phyloP scores from a whole-genome alignment of 2,329 filamentous ascomycete genomes.

The Alternaria gaisen region DNA sequence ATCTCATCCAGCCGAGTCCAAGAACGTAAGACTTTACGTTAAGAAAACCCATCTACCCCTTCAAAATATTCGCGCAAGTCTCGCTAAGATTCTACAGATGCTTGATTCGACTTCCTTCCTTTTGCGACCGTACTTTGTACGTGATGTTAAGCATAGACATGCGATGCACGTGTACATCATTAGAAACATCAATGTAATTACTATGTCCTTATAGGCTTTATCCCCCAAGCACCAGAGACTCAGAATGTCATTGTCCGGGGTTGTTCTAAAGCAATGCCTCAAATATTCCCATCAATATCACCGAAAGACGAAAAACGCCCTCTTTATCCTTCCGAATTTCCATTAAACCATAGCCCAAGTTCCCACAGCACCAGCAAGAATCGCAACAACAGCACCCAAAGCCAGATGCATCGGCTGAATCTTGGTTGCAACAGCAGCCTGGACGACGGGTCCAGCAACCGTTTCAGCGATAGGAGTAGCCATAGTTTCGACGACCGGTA shows the following conservation, averaged over 20 bases:
- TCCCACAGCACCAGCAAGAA: background rate
- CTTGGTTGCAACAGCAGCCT: background rate
- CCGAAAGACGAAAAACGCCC: background rate
- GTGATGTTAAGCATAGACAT: background rate
- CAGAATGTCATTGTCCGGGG: too few relatives aligned
- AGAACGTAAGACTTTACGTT: slow-evolving; percentile 7
- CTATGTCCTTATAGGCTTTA: background rate
- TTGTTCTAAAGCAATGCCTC: too few relatives aligned
- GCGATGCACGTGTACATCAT: background rate
- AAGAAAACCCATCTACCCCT: background rate
- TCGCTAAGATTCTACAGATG: background rate
- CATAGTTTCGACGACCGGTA: background rate
- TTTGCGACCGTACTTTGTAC: background rate
- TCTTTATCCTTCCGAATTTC: background rate
- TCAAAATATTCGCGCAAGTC: background rate
- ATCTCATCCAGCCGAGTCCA: background rate
- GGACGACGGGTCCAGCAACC: background rate
- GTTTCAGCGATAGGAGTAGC: background rate
- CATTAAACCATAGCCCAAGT: background rate
- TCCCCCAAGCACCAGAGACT: too few relatives aligned
- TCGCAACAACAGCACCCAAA: background rate
- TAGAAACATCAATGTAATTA: background rate
- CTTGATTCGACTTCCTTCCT: background rate
- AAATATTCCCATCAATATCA: background rate
- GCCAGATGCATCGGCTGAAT: background rate